Evolutionary conservation across 1,284 basidiomycete genomes (phyloP).

Genomic region (Moesziomyces sp.): DNA sequence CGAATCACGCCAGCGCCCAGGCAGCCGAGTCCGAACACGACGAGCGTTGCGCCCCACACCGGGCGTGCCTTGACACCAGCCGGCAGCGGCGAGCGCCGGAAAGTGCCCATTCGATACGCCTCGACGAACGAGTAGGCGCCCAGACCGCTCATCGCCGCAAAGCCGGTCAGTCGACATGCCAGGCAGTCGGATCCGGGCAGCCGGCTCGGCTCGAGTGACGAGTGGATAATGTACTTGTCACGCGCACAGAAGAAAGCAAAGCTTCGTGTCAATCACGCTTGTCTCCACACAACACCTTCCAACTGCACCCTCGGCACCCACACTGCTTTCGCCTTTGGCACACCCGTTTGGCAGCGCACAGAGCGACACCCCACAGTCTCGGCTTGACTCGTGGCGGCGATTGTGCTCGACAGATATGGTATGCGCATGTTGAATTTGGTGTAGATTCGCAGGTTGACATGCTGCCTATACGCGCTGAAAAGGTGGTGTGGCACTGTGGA

Average conservation of each 20-base stretch:
- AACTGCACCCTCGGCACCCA: too few relatives aligned
- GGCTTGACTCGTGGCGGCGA: too few relatives aligned
- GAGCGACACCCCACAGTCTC: too few relatives aligned
- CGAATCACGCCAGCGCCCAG: slow-evolving; percentile 45
- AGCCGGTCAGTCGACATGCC: slow-evolving; percentile 61
- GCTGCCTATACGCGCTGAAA: neutral
- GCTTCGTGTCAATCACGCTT: slow-evolving; percentile 19
- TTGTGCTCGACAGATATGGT: too few relatives aligned
- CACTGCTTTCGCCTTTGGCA: too few relatives aligned
- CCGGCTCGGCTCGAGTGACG: slow-evolving; percentile 23
- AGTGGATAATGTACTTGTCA: slow-evolving; percentile 31
- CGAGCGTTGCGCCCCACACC: slow-evolving; percentile 46
- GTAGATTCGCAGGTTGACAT: too few relatives aligned
- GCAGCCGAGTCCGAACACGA: slow-evolving; percentile 41
- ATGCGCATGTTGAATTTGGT: too few relatives aligned
- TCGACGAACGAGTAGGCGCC: slow-evolving; percentile 59
- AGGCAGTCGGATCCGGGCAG: slow-evolving; percentile 52
- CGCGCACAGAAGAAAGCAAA: slow-evolving; percentile 1
- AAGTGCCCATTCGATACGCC: slow-evolving; percentile 54
- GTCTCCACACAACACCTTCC: too few relatives aligned
- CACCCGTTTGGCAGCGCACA: too few relatives aligned
- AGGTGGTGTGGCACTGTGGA: neutral
- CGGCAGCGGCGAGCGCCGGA: slow-evolving; percentile 32
- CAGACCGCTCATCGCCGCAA: slow-evolving; percentile 53
- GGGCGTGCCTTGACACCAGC: slow-evolving; percentile 37